Evolutionary conservation across 371 early-diverging fungal species (phyloP), one percentile per base, ranked within the genome.

Genomic region (Choanephora cucurbitarum): DNA sequence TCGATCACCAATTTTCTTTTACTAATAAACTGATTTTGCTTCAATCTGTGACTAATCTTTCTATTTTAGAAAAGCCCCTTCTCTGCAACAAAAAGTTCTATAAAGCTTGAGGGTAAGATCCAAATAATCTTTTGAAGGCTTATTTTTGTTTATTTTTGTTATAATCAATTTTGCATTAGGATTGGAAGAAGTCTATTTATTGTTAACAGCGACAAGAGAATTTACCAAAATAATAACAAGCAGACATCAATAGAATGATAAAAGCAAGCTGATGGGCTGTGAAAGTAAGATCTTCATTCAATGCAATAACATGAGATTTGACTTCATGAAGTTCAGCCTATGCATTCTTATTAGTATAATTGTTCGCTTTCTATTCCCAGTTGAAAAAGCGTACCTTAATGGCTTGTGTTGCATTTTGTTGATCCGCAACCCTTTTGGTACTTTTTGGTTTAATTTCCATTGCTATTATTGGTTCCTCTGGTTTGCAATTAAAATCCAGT

Each of bases 181-280:
- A n/a, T n/a, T n/a, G n/a, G n/a, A 7, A 28, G 7, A 28, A 28
- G 28, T 7, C 7, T 28, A 28, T 28, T 28, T 28, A 28, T 28
- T 28, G 28, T 47, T 47, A 70, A 51, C 79, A 79, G 7, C 64
- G 73, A 49, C 70, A 71, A 6, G 79, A 73, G 11, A 79, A 54
- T 40, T 79, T 79, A 47, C 79, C 79, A 66, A 75, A 63, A 44
- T 79, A 79, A 44, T 79, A 79, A 39, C 70, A 75, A 11, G 70
- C 24, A 1, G 62, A 64, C 79, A 79, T 79, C 18, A 69, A 42
- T 18, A 75, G 39, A 23, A 75, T 50, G 13, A 79, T 55, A 51
- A 79, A 57, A 5, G 73, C 67, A 17, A 75, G 58, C 22, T 79
- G 75, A 22, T 63, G 74, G 11, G 72, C 68, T 42, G 69, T 75